Base-by-base conservation (phyloP, 176 grass and related monocot genomes). In the Cenchrus purpureus region DNA sequence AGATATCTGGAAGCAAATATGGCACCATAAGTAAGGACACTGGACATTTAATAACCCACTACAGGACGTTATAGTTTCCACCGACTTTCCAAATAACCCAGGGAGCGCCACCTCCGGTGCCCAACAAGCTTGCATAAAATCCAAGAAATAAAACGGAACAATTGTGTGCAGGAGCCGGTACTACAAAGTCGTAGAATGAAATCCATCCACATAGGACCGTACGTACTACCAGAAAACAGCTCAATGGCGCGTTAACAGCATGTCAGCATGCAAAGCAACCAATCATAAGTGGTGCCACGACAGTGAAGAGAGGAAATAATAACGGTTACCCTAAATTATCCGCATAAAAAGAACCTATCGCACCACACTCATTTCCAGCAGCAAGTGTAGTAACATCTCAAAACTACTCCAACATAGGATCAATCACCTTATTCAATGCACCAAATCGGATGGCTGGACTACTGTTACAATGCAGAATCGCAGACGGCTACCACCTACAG, bases 311-410 rank as follows among this genome's bases (percentile, higher is more conserved):
- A 14, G 5, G 13, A 25, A 25, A 17, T 10, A 79, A 50, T 12
- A 44, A 25, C 9, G 1, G 60, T 43, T 31, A 59, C 42, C 87
- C 82, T 89, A 84, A 34, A 74, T 31, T 3, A 14, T 15, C 40
- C 40, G 49, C 17, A 17, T 17, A 17, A 55, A 16, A 55, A 15
- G 4, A 55, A 55, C 13, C 4, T 53, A 53, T 53, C 37, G 43
- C 45, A 46, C 53, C 34, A 3, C 3, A 16, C 40, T 48, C 16
- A 48, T 22, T 76, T 48, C 42, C 16, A 81, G 22, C 40, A 48
- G 28, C 68, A 25, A 9, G 16, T 25, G 29, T 19, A 10, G 1
- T 19, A 6, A 2, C 14, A 15, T 20, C 25, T 56, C 0, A 15
- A 52, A 13, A 53, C 25, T 17, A 16, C 42, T 45, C 54, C 32